phyloP scores from a whole-genome alignment of 345 rosid genomes.

The Viola odorata region DNA sequence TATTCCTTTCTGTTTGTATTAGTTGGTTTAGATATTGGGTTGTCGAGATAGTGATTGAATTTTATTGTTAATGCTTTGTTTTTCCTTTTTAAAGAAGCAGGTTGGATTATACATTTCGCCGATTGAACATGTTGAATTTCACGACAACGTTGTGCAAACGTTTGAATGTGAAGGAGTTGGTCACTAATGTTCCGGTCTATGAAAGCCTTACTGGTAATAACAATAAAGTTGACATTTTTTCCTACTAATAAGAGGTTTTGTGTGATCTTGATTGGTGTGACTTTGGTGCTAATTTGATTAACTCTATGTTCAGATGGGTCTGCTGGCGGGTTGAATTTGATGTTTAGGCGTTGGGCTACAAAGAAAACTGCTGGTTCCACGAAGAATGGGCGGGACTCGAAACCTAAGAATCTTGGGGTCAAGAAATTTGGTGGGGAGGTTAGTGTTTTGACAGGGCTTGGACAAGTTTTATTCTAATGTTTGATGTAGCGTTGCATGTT shows the following conservation, averaged over 20 bases:
- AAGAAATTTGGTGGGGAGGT: conserved; percentile 97
- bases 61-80: too few species aligned
- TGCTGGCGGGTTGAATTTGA: conserved; percentile 56
- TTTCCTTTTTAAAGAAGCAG: too few species aligned
- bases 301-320: conserved; percentile 36
- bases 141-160: conserved; percentile 22
- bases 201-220: conserved; percentile 17
- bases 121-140: conserved; percentile 16
- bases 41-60: too few species aligned
- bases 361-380: conserved; percentile 83
- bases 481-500: too few species aligned
- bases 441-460: not conserved
- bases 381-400: conserved; percentile 79
- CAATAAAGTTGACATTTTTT: not conserved
- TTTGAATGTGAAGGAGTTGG: conserved; percentile 23
- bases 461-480: too few species aligned
- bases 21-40: too few species aligned
- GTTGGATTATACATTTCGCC: too few species aligned
- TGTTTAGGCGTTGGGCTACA: conserved; percentile 81
- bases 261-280: not conserved
- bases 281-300: not conserved
- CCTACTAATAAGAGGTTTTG: not conserved
- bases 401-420: conserved; percentile 86
- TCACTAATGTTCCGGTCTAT: conserved; percentile 24
- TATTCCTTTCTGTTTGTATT: too few species aligned